Base-by-base conservation (phyloP, 108 stramenopile species). In the Discostella stelligeroides region DNA sequence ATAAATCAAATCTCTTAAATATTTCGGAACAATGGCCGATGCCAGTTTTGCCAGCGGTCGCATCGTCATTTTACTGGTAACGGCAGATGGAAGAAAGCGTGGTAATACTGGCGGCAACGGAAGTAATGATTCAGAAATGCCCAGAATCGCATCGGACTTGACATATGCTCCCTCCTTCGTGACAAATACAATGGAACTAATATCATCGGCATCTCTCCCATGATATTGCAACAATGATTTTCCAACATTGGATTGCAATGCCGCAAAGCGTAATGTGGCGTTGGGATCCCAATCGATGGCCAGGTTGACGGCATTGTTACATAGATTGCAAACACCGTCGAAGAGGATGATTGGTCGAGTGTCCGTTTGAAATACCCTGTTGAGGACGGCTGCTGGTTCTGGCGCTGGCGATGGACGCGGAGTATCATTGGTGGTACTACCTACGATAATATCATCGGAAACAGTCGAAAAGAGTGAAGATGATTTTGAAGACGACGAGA, bases 321-420 rank as follows among this genome's bases (percentile, higher is more conserved):
- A 93, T 24, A 93, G 46, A 66, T 89, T 91, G 70, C 92, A 93
- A 3, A 68, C 65, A 23, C 87, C 87, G 66, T 93, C 92, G 64
- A 89, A 93, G 18, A 93, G 61, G 47, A 93, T 90, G 0, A 92
- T 55, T 12, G 89, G 88, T 17, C 88, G 75, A 53, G 73, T 71
- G 38, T 88, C 87, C 13, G 39, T 63, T 13, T 40, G 68, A 38
- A 88, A 88, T 8, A 88, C 87, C 42, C 59, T 65, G 13, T 75
- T 45, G n/a, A 80, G 47, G 8, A 83, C 82, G n/a, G 42, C 71
- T 8, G 64, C 63, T n/a, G n/a, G n/a, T n/a, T n/a, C n/a, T n/a
- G n/a, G n/a, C n/a, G n/a, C n/a, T 37, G 42, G 76, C 13, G 50
- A 28, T 18, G 38, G 72, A 50, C 30, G 34, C 4, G 28, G 6